Conservation (phyloP, 2,329 filamentous ascomycete genomes). For the Pestalotiopsis fici region DNA sequence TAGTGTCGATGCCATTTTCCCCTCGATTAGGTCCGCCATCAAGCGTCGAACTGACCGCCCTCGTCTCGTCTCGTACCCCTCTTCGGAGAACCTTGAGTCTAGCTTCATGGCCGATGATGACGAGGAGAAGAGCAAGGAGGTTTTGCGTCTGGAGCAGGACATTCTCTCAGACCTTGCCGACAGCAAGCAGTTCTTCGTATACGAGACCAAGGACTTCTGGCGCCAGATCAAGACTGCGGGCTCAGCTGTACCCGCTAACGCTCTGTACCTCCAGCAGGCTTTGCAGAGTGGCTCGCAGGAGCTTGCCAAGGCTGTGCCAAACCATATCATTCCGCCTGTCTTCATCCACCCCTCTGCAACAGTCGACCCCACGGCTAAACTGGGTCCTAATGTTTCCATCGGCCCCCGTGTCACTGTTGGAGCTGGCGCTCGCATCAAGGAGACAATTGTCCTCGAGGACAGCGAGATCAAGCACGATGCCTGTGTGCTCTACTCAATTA, state of each 20-base stretch:
- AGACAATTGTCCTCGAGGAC: conserved; percentile 93
- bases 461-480: conserved; percentile 96
- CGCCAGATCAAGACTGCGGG: conserved; percentile 99
- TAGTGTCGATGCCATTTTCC: conserved; percentile 93
- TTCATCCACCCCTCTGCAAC: conserved; percentile 92
- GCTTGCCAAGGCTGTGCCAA: conserved; percentile 79
- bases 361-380: conserved; percentile 92
- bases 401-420: conserved; percentile 86
- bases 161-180: conserved; percentile 94
- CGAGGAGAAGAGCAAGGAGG: conserved; percentile 75
- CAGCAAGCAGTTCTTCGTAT: conserved; percentile 96
- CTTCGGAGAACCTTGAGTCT: conserved; percentile 86
- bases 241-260: conserved; percentile 94
- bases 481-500: conserved; percentile 92
- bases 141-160: conserved; percentile 94
- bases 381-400: conserved; percentile 95
- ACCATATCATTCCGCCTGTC: conserved; percentile 81
- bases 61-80: conserved; percentile 91
- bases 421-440: conserved; percentile 88
- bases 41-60: conserved; percentile 93
- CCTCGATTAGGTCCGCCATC: conserved; percentile 89
- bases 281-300: conserved; percentile 81
- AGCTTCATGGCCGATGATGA: conserved; percentile 62
- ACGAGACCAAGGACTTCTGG: conserved; percentile 99
- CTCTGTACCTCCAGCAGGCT: conserved; percentile 93